Base-by-base conservation (phyloP, 164 flowering plant genomes). In the Vitis rupestris region DNA sequence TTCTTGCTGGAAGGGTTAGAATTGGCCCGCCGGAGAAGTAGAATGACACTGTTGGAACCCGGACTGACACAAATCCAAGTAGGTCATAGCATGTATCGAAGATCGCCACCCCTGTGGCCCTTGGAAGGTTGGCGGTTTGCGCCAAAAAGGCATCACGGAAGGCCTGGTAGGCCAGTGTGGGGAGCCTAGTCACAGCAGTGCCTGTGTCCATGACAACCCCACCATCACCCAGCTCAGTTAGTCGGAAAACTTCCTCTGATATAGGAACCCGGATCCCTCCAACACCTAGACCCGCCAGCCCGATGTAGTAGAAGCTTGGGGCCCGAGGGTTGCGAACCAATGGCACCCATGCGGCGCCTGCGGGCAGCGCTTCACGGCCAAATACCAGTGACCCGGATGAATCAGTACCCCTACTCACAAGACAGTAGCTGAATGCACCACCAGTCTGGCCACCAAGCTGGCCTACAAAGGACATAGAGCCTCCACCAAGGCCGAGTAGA, bases 161-260 rank as follows among this genome's bases (percentile, higher is more conserved):
- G 0, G 90, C 87, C 62, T 47, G 69, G 67, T 94, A 94, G 3
- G 91, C 97, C 3, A 64, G 29, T 0, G 74, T 29, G 1, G 99
- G 97, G 1, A 93, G 75, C 77, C 99, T 72, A 0, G 97, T 93
- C 63, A 91, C 98, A 8, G 99, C 97, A 0, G 99, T 95, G 5
- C 98, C 99, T 0, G 99, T 85, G 77, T 95, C 99, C 87, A 95
- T 85, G 10, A 95, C 89, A 1, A 90, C 94, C 0, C 99, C 99
- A 0, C 97, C 97, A 15, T 76, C 73, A 0, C 94, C 97, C 7
- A 72, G 50, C 19, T 82, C 94, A 7, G 74, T 68, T 2, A 88
- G 37, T 50, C 59, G 65, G 64, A 92, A 92, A 1, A 79, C n/a
- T 10, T 79, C 78, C 63, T 83, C 91, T 0, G 90, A 62, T 10